phyloP scores from a whole-genome alignment of 2,329 filamentous ascomycete species.

The Teratosphaeriaceae sp. region DNA sequence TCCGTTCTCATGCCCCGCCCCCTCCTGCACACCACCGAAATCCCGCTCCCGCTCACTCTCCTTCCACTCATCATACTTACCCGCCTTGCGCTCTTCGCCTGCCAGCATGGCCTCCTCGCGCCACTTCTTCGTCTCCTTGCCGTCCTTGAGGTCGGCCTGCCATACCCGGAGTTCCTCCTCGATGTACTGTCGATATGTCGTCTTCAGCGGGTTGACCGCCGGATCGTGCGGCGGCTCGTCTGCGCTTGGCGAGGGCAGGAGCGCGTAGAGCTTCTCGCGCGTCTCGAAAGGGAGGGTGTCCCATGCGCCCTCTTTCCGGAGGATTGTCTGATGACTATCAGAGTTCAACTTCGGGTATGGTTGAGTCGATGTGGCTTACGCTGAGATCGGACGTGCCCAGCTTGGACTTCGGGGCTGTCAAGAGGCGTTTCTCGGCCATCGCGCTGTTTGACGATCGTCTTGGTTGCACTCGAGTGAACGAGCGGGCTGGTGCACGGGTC shows the following conservation, averaged over 20 bases:
- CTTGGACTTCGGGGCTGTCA: conserved; percentile 21
- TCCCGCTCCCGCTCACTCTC: conserved; percentile 48
- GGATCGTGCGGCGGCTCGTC: conserved; percentile 30
- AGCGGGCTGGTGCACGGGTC: too few species aligned
- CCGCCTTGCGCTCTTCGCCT: conserved; percentile 43
- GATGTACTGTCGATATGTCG: conserved; percentile 42
- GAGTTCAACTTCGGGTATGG: neutral
- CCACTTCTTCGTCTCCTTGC: conserved; percentile 53
- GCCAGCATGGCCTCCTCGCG: conserved; percentile 48
- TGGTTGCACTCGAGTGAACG: neutral
- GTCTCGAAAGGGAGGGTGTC: conserved; percentile 16
- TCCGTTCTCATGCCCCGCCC: conserved; percentile 1
- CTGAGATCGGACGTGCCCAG: conserved; percentile 20
- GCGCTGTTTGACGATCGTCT: neutral
- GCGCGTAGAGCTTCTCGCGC: conserved; percentile 20
- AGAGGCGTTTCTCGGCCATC: conserved; percentile 19
- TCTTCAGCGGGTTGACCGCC: conserved; percentile 31
- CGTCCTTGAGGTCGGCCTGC: conserved; percentile 49
- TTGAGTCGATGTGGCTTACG: conserved; percentile 11
- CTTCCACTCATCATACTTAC: conserved; percentile 53
- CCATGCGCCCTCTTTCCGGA: conserved; percentile 26
- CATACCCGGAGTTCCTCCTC: conserved; percentile 49
- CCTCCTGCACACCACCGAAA: conserved; percentile 43
- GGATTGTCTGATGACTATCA: conserved; percentile 18
- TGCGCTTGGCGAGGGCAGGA: conserved; percentile 22